These are phyloP conservation scores for Xanthoceras sorbifolium DNA, from an alignment of 345 rosid genomes.

Conservation along the genomic window DNA sequence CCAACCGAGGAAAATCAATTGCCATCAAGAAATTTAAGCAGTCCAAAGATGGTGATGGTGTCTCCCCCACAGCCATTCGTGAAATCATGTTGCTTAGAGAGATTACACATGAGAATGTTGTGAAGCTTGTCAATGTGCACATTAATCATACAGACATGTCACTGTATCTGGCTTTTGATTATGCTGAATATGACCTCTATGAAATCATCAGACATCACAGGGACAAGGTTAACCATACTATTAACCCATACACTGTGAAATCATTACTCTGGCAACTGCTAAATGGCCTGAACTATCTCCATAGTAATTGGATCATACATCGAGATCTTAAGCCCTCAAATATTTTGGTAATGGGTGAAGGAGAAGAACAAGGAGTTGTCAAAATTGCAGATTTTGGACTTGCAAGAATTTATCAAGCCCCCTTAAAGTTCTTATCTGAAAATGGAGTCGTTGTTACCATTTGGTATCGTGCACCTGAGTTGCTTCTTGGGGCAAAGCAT, in stretches of 20 bases:
- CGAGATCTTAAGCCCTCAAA: slow-evolving; percentile 98
- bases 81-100: slow-evolving; percentile 98
- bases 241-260: slow-evolving; percentile 84
- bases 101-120: slow-evolving; percentile 92
- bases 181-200: slow-evolving; percentile 93
- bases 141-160: slow-evolving; percentile 96
- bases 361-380: slow-evolving; percentile 93
- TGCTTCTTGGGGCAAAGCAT: slow-evolving; percentile 98
- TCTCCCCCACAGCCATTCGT: slow-evolving; percentile 99
- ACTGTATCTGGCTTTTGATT: slow-evolving; percentile 92
- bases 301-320: slow-evolving; percentile 98
- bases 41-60: slow-evolving; percentile 99
- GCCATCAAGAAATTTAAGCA: slow-evolving; percentile 99
- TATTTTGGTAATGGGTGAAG: slow-evolving; percentile 99
- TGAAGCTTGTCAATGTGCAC: slow-evolving; percentile 97
- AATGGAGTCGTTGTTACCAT: slow-evolving; percentile 99
- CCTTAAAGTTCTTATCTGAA: slow-evolving; percentile 74
- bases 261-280: slow-evolving; percentile 98
- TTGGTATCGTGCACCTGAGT: slow-evolving; percentile 99
- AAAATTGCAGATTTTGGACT: slow-evolving; percentile 99
- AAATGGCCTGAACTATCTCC: slow-evolving; percentile 94
- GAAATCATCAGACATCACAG: slow-evolving; percentile 94
- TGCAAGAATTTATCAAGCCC: slow-evolving; percentile 94
- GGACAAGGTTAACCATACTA: slow-evolving; percentile 65
- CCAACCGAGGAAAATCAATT: slow-evolving; percentile 83